Base-by-base conservation (phyloP, 805 yeast genomes). In the Novakomyces olei region DNA sequence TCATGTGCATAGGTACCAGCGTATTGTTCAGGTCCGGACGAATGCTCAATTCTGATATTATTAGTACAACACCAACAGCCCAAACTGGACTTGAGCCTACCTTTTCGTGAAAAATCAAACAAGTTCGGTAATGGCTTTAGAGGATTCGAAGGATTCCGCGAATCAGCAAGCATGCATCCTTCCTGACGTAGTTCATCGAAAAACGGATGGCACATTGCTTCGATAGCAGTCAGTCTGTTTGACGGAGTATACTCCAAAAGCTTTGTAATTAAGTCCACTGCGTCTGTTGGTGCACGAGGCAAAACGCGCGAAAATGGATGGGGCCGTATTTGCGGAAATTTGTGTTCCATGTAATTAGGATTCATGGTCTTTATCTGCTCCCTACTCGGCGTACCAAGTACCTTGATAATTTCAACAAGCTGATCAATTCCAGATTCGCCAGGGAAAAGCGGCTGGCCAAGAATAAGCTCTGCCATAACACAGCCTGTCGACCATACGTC, bases 401-500 rank as follows among this genome's bases (percentile, higher is more conserved):
- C 78, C 55, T 88, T 88, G 51, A 85, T 85, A 44, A 85, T 85
- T 54, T 85, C 98, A 14, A 85, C 96, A 45, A 85, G 65, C 54
- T 88, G 98, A 52, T 88, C 98, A 37, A 88, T 85, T 25, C 98
- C 96, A 38, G 83, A 72, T 51, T 88, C 96, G 29, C 98, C 98
- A 8, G 98, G 98, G 57, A 88, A 88, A 41, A 88, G 60, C 9
- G 98, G 98, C 51, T 81, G 95, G 12, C 98, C 96, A 36, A 88
- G 63, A 40, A 83, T 69, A 46, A 88, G 60, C 56, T 88, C 98
- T 4, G 96, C 96, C 79, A 88, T 81, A 15, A 88, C 98, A 59
- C 98, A 88, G 15, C 93, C 94, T 9, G 92, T 80, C 9, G 93
- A 78, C 98, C 98, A 88, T 30, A 88, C 69, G 51, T 88, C 98